Conservation (phyloP, 768 basidiomycete genomes). For the Piloderma croceum region DNA sequence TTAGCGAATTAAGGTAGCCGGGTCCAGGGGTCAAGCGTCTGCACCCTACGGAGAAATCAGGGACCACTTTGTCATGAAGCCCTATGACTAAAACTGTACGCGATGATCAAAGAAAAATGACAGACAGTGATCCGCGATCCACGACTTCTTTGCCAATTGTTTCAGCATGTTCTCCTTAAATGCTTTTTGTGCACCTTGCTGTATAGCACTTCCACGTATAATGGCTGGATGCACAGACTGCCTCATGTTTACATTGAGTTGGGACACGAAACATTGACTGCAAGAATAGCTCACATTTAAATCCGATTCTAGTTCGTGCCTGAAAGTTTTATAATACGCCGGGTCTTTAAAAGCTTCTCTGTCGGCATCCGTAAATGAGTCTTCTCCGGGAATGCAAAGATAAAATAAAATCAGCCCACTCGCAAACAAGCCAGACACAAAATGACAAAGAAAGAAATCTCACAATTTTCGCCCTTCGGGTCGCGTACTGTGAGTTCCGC, state of each 20-base stretch:
- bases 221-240: conserved; percentile 39
- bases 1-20: conserved; percentile 62
- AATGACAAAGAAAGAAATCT: no score
- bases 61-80: conserved; percentile 39
- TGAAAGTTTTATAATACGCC: conserved; percentile 42
- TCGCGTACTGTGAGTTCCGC: conserved; percentile 34
- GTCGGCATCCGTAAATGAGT: conserved; percentile 48
- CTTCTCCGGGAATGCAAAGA: conserved; percentile 23
- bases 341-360: conserved; percentile 45
- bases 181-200: conserved; percentile 28
- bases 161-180: conserved; percentile 44
- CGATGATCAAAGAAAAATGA: background rate
- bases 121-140: conserved; percentile 56
- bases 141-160: conserved; percentile 50
- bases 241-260: conserved; percentile 3
- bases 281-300: conserved; percentile 37
- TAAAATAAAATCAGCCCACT: no score
- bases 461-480: no score
- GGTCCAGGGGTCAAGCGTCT: conserved; percentile 63
- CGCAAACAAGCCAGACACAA: no score
- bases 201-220: conserved; percentile 33
- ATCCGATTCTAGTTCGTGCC: conserved; percentile 41
- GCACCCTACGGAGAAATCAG: conserved; percentile 54
- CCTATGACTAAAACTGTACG: background rate
- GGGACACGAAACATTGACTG: background rate